Base-by-base conservation (phyloP, 495 filamentous ascomycete species). In the Aspergillus panamensis region DNA sequence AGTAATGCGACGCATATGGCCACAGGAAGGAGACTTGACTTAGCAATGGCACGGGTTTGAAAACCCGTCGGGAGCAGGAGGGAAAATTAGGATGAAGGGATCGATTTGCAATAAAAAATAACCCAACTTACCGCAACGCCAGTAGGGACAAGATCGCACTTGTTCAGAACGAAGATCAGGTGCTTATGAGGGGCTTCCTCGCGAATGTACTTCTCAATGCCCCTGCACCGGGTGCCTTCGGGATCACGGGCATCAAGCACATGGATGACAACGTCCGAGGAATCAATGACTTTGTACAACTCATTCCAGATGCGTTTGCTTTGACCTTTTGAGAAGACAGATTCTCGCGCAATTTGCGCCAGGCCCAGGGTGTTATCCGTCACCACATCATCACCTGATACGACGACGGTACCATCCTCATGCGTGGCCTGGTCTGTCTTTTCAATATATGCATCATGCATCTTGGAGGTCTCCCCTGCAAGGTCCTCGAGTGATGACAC, bases 271-370 rank as follows among this genome's bases (percentile, higher is more conserved):
- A 97, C 91, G 69, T 97, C 93, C n/a, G 91, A 93, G 8, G 91
- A 92, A 72, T 96, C 91, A 25, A 97, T 91, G 66, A 96, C 91
- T 75, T 98, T 96, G 77, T 93, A 96, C n/a, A 98, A 72, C 65
- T 98, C 94, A 71, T 97, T 97, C 92, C 92, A 97, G 62, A 98
- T 98, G 48, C 94, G 80, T 72, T 94, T 95, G 61, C 85, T 89
- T 69, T 96, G 90, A 14, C 94, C 94, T 77, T 98, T 98, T 50
- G 77, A 85, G 75, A 98, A 98, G 50, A 98, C 88, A 21, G 91
- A 82, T 64, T 98, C 94, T 57, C 87, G 80, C 19, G 92, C 90
- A 43, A 83, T 86, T 3, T 84, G 81, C 14, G 89, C 72, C 32
- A 72, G 73, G 33, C 79, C 79, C 3, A 60, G 29, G 13, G 31